Evolutionary conservation across 257 asterid species (phyloP).

Genomic region (Gynochthodes officinalis): DNA sequence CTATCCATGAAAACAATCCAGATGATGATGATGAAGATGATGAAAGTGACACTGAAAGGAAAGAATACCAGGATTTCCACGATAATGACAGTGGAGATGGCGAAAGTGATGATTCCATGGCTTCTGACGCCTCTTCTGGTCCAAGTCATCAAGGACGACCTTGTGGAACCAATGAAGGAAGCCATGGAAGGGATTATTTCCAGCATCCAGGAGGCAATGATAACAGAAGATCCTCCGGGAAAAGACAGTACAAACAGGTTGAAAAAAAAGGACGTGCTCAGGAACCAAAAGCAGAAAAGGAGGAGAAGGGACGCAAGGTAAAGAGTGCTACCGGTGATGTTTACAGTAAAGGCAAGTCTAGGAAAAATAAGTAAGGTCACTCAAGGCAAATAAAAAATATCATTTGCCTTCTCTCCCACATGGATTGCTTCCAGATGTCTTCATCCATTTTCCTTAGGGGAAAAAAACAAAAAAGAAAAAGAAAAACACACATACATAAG

Average conservation of each 20-base stretch:
- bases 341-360: slow-evolving; percentile 23
- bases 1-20: slow-evolving; percentile 31
- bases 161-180: slow-evolving; percentile 8
- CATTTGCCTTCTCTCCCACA: slow-evolving; percentile 4
- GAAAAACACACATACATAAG: no score
- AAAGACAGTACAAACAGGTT: slow-evolving; percentile 41
- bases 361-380: slow-evolving; percentile 20
- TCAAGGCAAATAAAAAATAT: neutral
- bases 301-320: slow-evolving; percentile 42
- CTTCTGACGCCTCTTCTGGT: slow-evolving; percentile 93
- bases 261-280: slow-evolving; percentile 12
- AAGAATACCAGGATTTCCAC: slow-evolving; percentile 8
- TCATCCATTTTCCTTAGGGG: neutral
- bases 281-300: slow-evolving; percentile 40
- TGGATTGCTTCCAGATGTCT: slow-evolving; percentile 9
- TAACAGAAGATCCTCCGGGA: slow-evolving; percentile 31
- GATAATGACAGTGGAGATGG: slow-evolving; percentile 27
- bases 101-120: slow-evolving; percentile 85
- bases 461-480: no score
- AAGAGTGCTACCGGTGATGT: slow-evolving; percentile 29
- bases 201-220: slow-evolving; percentile 36
- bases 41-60: slow-evolving; percentile 20
- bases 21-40: slow-evolving; percentile 22
- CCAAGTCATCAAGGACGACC: slow-evolving; percentile 51
- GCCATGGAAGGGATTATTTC: slow-evolving; percentile 13